Evolutionary conservation across 345 rosid genomes (phyloP).

Genomic region (sweet orange (Citrus sinensis)): DVS_A1.0 CM039167.1:6436001-6436500

Average conservation of each 20-base stretch:
- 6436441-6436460: neutral
- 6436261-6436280: neutral
- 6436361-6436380: constrained; percentile 82
- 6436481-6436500: neutral
- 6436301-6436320: neutral
- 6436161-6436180: neutral
- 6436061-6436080: neutral
- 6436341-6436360: constrained; percentile 11
- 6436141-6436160: neutral
- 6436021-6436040: neutral
- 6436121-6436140: neutral
- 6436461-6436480: constrained; percentile 4
- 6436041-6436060: neutral
- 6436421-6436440: constrained; percentile 52
- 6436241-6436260: neutral
- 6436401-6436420: constrained; percentile 85
- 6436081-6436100: neutral
- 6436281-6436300: neutral
- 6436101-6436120: neutral
- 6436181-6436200: neutral
- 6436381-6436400: constrained; percentile 56
- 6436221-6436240: neutral
- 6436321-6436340: neutral
- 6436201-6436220: neutral
- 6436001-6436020: neutral